Conservation (phyloP, 805 yeast genomes). For the Brettanomyces anomalus region DNA sequence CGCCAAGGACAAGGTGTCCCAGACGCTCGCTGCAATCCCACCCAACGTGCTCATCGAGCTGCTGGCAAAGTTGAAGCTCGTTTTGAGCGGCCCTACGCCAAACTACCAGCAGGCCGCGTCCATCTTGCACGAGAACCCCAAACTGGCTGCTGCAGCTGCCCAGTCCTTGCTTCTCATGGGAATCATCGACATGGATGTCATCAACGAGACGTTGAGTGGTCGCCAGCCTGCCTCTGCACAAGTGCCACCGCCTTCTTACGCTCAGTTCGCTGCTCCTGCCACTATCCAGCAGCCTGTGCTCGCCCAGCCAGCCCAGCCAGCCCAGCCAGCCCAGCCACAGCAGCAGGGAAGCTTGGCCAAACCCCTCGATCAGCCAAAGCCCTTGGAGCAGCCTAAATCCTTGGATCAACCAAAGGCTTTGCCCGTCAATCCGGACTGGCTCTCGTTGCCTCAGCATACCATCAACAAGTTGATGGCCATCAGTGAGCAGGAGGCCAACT, state of each 20-base stretch:
- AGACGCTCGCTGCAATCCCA: slow-evolving; percentile 53
- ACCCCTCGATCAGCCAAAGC: slow-evolving; percentile 9
- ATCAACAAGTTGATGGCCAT: slow-evolving; percentile 41
- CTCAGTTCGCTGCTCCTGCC: not conserved
- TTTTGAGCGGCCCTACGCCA: slow-evolving; percentile 43
- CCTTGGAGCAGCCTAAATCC: slow-evolving; percentile 7
- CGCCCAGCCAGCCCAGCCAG: not conserved
- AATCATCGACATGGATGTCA: slow-evolving; percentile 57
- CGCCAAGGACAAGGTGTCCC: slow-evolving; percentile 49
- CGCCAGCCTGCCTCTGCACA: too few species aligned
- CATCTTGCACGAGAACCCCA: slow-evolving; percentile 43
- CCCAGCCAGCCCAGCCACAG: not conserved
- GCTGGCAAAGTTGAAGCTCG: slow-evolving; percentile 53
- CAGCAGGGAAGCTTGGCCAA: too few species aligned
- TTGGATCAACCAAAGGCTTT: too few species aligned
- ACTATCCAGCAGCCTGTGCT: not conserved
- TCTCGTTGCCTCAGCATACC: slow-evolving; percentile 38
- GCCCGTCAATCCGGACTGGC: slow-evolving; percentile 37
- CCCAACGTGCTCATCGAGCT: slow-evolving; percentile 66
- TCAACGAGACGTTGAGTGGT: slow-evolving; percentile 40
- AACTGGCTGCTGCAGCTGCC: slow-evolving; percentile 57
- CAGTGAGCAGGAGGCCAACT: slow-evolving; percentile 49
- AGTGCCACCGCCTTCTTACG: not conserved
- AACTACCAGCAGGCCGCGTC: slow-evolving; percentile 42
- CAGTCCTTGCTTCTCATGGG: slow-evolving; percentile 76